These are phyloP conservation scores for Lantana camara DNA, from an alignment of 257 asterid genomes.

Conservation along the genomic window DNA sequence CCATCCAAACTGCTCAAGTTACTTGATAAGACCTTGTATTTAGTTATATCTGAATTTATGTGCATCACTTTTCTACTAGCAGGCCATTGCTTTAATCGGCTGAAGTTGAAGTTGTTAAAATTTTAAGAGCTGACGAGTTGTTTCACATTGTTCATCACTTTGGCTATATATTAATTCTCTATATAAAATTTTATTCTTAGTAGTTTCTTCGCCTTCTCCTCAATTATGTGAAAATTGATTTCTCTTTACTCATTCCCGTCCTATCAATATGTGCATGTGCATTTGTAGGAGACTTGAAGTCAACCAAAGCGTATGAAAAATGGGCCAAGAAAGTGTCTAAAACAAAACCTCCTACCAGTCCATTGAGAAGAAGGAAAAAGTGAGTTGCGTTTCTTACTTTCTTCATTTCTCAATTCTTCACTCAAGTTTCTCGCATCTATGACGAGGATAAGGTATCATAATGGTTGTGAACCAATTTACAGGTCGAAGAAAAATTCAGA, in stretches of 20 bases:
- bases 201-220: background rate
- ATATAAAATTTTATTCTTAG: background rate
- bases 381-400: slow-evolving; percentile 34
- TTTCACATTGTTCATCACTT: background rate
- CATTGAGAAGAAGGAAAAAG: slow-evolving; percentile 67
- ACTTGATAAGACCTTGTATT: background rate
- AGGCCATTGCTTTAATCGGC: background rate
- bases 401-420: background rate
- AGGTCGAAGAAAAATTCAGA: slow-evolving; percentile 70
- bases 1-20: background rate
- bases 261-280: background rate
- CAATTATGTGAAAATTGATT: background rate
- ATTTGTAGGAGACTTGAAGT: slow-evolving; percentile 61
- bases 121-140: background rate
- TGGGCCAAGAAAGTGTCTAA: slow-evolving; percentile 86
- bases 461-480: slow-evolving; percentile 26
- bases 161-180: background rate
- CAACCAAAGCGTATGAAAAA: slow-evolving; percentile 74
- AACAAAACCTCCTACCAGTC: slow-evolving; percentile 90
- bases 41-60: background rate
- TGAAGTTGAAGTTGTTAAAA: background rate
- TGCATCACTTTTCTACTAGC: background rate
- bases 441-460: background rate
- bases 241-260: background rate
- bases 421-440: background rate